phyloP scores from a whole-genome alignment of 2,329 filamentous ascomycete species.

The Phaeosphaeria sp. region DNA sequence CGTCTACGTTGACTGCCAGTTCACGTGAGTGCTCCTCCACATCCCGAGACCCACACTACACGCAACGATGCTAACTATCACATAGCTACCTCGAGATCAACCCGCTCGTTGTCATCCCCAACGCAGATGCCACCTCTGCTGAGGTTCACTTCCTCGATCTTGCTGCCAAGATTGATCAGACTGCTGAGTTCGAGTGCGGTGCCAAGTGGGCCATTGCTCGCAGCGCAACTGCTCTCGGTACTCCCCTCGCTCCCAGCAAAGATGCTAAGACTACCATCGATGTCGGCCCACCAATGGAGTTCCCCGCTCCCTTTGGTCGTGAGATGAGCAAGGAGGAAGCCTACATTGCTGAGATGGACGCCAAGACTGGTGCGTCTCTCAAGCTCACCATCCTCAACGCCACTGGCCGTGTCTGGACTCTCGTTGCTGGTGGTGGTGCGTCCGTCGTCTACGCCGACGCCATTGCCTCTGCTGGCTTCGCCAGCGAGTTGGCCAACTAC shows the following conservation, averaged over 20 bases:
- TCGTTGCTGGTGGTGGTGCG: slow-evolving; percentile 98
- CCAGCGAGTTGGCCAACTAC: slow-evolving; percentile 97
- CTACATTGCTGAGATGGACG: slow-evolving; percentile 98
- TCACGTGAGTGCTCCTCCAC: slow-evolving; percentile 65
- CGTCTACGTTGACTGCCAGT: slow-evolving; percentile 99
- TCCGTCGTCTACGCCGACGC: slow-evolving; percentile 99
- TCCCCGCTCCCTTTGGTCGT: slow-evolving; percentile 98
- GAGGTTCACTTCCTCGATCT: slow-evolving; percentile 98
- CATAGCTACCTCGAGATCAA: slow-evolving; percentile 94
- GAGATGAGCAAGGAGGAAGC: slow-evolving; percentile 99
- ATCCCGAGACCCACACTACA: background rate
- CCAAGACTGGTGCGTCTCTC: slow-evolving; percentile 98
- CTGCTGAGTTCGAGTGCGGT: slow-evolving; percentile 98
- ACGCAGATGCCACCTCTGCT: slow-evolving; percentile 87
- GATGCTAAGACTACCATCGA: slow-evolving; percentile 88
- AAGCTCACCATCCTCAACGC: slow-evolving; percentile 97
- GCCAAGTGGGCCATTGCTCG: slow-evolving; percentile 98
- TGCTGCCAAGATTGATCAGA: slow-evolving; percentile 98
- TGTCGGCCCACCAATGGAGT: slow-evolving; percentile 97
- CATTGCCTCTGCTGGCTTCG: slow-evolving; percentile 95
- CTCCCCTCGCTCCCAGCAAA: slow-evolving; percentile 67
- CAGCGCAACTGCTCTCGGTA: slow-evolving; percentile 85
- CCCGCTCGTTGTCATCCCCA: slow-evolving; percentile 96
- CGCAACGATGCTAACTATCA: slow-evolving; percentile 16
- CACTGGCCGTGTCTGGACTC: slow-evolving; percentile 92